These are phyloP conservation scores for Pyrenula massariospora DNA, from an alignment of 495 filamentous ascomycete species.

Conservation along the genomic window DNA sequence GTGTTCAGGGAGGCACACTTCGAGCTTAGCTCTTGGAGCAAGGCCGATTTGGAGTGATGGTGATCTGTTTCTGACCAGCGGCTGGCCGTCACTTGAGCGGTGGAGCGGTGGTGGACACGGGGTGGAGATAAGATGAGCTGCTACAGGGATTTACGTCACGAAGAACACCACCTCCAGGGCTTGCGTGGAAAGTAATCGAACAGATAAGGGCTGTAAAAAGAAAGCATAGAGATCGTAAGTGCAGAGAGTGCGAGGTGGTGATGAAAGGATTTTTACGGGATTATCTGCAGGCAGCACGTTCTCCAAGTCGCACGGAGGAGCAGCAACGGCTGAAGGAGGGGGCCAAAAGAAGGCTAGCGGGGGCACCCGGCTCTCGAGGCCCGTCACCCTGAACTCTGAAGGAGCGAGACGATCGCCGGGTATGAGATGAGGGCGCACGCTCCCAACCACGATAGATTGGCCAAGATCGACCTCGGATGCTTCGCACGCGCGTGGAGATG, in stretches of 20 bases:
- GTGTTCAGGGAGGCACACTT: neutral
- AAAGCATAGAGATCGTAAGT: neutral
- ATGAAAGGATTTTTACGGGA: neutral
- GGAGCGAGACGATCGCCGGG: neutral
- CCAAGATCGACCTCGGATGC: neutral
- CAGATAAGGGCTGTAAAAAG: neutral
- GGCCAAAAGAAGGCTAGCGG: neutral
- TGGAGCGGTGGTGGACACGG: neutral
- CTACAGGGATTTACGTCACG: neutral
- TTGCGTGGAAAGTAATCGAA: no score
- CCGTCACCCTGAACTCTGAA: neutral
- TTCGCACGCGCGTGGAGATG: neutral
- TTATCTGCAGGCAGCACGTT: neutral
- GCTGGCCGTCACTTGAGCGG: neutral
- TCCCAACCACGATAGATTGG: neutral
- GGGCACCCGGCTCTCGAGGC: no score
- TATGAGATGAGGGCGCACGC: neutral
- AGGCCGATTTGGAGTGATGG: neutral
- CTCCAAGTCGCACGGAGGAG: neutral
- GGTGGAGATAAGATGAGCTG: neutral
- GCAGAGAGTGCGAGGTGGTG: neutral
- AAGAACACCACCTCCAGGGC: neutral
- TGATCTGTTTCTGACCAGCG: neutral
- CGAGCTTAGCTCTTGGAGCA: neutral
- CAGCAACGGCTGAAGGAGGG: neutral